Conservation (phyloP, 148 eudicot species). For the Camellia lanceoleosa region DNA sequence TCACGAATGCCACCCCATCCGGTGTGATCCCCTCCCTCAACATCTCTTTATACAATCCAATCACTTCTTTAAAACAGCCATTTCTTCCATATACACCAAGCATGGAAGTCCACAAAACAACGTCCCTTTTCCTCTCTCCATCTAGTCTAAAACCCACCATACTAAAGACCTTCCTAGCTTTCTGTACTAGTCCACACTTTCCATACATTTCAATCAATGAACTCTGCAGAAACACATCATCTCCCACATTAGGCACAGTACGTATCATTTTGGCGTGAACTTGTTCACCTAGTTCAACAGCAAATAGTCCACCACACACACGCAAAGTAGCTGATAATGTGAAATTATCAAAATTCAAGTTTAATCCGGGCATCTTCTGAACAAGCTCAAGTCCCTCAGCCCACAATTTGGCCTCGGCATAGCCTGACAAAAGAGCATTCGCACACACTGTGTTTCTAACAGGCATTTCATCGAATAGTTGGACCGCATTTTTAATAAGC, state of each 20-base stretch:
- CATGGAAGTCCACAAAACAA: slow-evolving; percentile 79
- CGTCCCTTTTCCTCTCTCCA: slow-evolving; percentile 40
- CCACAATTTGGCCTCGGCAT: slow-evolving; percentile 64
- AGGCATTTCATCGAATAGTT: slow-evolving; percentile 62
- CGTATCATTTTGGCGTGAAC: slow-evolving; percentile 53
- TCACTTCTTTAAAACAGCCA: slow-evolving; percentile 45
- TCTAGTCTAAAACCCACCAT: slow-evolving; percentile 44
- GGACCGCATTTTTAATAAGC: slow-evolving; percentile 43
- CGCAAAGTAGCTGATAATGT: slow-evolving; percentile 59
- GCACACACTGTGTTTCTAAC: slow-evolving; percentile 57
- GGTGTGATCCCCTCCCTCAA: slow-evolving; percentile 51
- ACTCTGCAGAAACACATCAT: slow-evolving; percentile 60
- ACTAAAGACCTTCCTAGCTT: slow-evolving; percentile 45
- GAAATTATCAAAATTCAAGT: slow-evolving; percentile 43
- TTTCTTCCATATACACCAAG: slow-evolving; percentile 62
- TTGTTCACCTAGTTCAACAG: slow-evolving; percentile 48
- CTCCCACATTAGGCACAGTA: slow-evolving; percentile 25
- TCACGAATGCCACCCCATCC: slow-evolving; percentile 61
- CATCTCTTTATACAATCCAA: slow-evolving; percentile 50
- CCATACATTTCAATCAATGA: slow-evolving; percentile 81
- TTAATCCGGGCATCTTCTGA: slow-evolving; percentile 45
- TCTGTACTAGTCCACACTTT: slow-evolving; percentile 52
- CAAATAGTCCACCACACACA: slow-evolving; percentile 54
- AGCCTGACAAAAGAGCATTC: slow-evolving; percentile 62
- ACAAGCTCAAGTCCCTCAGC: slow-evolving; percentile 43